phyloP scores from a whole-genome alignment of 805 yeast genomes.

The Grigorovia jiainica region DNA sequence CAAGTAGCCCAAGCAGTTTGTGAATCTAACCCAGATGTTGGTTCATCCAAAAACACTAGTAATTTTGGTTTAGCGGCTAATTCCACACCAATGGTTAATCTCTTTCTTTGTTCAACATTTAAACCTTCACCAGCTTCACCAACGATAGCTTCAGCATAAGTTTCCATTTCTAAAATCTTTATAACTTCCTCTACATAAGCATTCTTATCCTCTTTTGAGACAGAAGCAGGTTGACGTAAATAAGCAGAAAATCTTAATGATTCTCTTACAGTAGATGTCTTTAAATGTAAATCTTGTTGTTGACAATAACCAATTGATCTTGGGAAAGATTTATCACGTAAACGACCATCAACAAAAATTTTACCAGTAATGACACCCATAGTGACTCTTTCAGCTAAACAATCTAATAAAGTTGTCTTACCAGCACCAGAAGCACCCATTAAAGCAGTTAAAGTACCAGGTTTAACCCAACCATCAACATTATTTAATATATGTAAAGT shows the following conservation, averaged over 20 bases:
- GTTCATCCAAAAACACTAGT: constrained; percentile 54
- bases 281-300: constrained; percentile 65
- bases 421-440: constrained; percentile 84
- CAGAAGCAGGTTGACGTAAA: constrained; percentile 51
- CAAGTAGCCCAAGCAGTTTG: constrained; percentile 62
- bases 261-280: constrained; percentile 61
- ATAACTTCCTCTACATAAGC: constrained; percentile 59
- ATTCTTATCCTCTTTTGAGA: constrained; percentile 46
- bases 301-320: constrained; percentile 65
- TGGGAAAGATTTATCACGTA: constrained; percentile 49
- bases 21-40: constrained; percentile 61
- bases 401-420: constrained; percentile 64
- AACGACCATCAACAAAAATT: constrained; percentile 53
- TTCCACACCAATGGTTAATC: constrained; percentile 58
- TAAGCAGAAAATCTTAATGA: constrained; percentile 59
- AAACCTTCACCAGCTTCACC: constrained; percentile 68
- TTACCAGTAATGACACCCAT: constrained; percentile 64
- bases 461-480: constrained; percentile 77
- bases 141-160: constrained; percentile 62
- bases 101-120: constrained; percentile 53
- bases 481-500: constrained; percentile 50
- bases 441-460: constrained; percentile 70
- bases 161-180: constrained; percentile 51
- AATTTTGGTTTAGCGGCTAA: constrained; percentile 56
- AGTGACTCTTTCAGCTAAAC: constrained; percentile 59